Conservation (phyloP, 768 basidiomycete genomes). For the Phanerochaete sordida region DNA sequence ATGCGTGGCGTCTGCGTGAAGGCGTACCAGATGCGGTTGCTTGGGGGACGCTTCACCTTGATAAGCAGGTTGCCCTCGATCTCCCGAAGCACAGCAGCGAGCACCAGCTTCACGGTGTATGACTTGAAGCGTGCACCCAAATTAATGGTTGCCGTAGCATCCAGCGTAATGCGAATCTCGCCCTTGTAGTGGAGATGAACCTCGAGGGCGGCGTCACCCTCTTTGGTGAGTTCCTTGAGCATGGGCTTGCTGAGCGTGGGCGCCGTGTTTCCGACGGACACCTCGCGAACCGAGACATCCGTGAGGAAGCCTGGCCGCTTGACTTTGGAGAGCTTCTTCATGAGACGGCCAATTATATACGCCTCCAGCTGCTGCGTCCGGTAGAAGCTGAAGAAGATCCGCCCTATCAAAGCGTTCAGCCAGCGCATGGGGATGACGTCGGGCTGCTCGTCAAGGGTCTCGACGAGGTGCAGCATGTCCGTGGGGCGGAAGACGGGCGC, state of each 20-base stretch:
- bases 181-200: constrained; percentile 82
- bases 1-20: constrained; percentile 90
- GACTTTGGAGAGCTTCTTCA: constrained; percentile 92
- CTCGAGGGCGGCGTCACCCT: constrained; percentile 90
- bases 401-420: constrained; percentile 92
- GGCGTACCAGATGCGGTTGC: constrained; percentile 93
- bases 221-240: constrained; percentile 94
- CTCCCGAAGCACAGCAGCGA: constrained; percentile 85
- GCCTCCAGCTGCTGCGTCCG: constrained; percentile 78
- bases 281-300: constrained; percentile 83
- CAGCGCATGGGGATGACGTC: constrained; percentile 97
- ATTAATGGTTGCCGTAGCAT: constrained; percentile 85
- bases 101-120: constrained; percentile 84
- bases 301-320: constrained; percentile 85
- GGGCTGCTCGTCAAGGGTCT: constrained; percentile 86
- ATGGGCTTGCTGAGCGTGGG: constrained; percentile 95
- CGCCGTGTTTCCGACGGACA: constrained; percentile 79
- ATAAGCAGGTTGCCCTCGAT: constrained; percentile 89
- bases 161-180: constrained; percentile 84
- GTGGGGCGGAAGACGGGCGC: constrained; percentile 62
- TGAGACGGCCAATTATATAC: constrained; percentile 81
- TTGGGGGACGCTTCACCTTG: constrained; percentile 92
- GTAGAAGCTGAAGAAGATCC: constrained; percentile 91
- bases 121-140: constrained; percentile 82
- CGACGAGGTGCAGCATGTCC: constrained; percentile 82